Conservation (phyloP, 441 rosid species). For the Erysimum cheiri region DNA sequence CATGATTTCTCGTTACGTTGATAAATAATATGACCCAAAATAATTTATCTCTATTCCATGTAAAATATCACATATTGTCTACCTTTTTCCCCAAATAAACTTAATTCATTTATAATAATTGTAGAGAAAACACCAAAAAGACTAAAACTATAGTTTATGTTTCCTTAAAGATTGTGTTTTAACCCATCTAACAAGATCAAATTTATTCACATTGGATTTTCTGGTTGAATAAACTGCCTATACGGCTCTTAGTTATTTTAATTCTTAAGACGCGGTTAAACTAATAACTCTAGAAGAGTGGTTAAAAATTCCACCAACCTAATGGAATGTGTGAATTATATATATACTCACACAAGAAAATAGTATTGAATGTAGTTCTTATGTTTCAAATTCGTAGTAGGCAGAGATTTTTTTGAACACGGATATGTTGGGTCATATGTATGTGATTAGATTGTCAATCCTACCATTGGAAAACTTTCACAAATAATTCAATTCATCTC, state of each 20-base stretch:
- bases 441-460: constrained; percentile 39
- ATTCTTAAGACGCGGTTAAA: constrained; percentile 31
- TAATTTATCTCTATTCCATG: constrained; percentile 10
- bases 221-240: constrained; percentile 28
- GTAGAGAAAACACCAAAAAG: background rate
- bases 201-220: constrained; percentile 4
- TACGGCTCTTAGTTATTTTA: constrained; percentile 14
- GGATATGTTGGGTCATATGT: constrained; percentile 17
- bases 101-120: background rate
- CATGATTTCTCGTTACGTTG: constrained; percentile 20
- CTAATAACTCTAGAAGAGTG: constrained; percentile 40
- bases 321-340: constrained; percentile 28
- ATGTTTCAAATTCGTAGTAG: constrained; percentile 13
- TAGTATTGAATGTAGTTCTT: background rate
- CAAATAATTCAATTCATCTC: constrained; percentile 5
- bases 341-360: constrained; percentile 2
- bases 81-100: background rate
- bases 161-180: background rate
- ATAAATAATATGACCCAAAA: constrained; percentile 22
- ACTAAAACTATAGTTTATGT: background rate
- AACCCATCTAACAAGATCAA: background rate
- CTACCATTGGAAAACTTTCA: constrained; percentile 36
- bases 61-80: constrained; percentile 22
- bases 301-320: constrained; percentile 46
- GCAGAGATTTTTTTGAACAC: constrained; percentile 21